Conservation (phyloP, 805 yeast genomes). For the Scheffersomyces lignosus region DNA sequence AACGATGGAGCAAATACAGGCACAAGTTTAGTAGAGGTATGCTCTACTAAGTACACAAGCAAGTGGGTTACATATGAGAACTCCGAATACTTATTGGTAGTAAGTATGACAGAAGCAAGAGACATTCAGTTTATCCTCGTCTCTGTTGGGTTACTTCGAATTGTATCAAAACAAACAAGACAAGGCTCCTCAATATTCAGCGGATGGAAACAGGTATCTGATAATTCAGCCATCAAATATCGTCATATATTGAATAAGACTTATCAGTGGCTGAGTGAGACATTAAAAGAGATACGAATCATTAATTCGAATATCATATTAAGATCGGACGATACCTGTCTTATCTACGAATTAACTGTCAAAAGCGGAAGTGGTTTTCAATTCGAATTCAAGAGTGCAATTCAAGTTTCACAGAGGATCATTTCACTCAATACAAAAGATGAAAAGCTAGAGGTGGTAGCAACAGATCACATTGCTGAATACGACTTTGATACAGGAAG, state of each 20-base stretch:
- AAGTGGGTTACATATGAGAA: constrained; percentile 6
- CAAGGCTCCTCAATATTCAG: constrained; percentile 1
- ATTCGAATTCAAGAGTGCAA: neutral
- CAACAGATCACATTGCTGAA: constrained; percentile 4
- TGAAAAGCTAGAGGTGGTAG: constrained; percentile 2
- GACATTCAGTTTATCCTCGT: constrained; percentile 8
- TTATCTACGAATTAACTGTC: neutral
- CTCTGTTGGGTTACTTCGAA: constrained; percentile 11
- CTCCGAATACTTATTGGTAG: constrained; percentile 10
- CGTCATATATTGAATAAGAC: neutral
- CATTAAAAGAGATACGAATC: neutral
- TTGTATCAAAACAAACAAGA: constrained; percentile 6
- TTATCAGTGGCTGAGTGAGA: neutral
- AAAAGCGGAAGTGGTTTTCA: neutral
- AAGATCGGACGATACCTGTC: neutral
- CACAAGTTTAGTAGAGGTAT: constrained; percentile 3
- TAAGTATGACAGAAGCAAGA: constrained; percentile 4
- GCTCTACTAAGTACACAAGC: constrained; percentile 7
- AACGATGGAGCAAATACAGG: neutral
- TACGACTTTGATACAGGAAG: constrained; percentile 1
- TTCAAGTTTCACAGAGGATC: neutral
- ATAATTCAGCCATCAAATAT: neutral
- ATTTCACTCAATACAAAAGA: neutral
- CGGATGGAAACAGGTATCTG: neutral
- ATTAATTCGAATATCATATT: neutral